phyloP scores from a whole-genome alignment of 2,329 filamentous ascomycete species.

The Fusarium solani-melongenae region DNA sequence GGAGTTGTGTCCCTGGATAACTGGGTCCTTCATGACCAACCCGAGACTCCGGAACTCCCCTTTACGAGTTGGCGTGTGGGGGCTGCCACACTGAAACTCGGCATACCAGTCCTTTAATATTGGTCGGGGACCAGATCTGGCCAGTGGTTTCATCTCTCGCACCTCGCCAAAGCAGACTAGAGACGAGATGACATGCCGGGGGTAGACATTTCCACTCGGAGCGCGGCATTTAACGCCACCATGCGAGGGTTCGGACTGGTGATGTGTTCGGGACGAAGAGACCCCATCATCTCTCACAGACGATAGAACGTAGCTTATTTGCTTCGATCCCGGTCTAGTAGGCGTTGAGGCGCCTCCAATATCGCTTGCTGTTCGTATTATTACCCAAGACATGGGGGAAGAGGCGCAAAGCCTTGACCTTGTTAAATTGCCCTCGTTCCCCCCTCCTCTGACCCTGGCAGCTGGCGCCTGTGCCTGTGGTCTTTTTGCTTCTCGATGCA shows the following conservation, averaged over 20 bases:
- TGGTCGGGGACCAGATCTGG: constrained; percentile 15
- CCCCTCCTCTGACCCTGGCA: background rate
- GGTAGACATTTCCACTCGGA: background rate
- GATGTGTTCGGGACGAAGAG: background rate
- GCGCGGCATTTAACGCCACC: constrained; percentile 20
- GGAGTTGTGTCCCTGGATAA: background rate
- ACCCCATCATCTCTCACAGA: background rate
- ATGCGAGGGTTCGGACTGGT: constrained; percentile 5
- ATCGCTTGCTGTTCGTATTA: constrained; percentile 30
- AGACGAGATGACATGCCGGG: constrained; percentile 36
- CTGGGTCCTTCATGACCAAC: background rate
- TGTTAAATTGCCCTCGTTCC: constrained; percentile 12
- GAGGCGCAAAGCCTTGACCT: background rate
- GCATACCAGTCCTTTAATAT: constrained; percentile 25
- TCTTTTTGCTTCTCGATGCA: background rate
- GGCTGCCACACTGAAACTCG: constrained; percentile 34
- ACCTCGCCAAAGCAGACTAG: constrained; percentile 9
- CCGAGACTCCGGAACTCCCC: constrained; percentile 15
- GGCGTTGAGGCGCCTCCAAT: constrained; percentile 25
- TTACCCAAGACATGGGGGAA: constrained; percentile 15
- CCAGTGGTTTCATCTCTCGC: constrained; percentile 21
- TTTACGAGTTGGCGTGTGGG: constrained; percentile 20
- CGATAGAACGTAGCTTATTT: background rate
- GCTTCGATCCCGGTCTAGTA: constrained; percentile 11
- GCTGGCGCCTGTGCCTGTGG: background rate